phyloP scores from a whole-genome alignment of 495 filamentous ascomycete species.

The Daldinia decipiens region DNA sequence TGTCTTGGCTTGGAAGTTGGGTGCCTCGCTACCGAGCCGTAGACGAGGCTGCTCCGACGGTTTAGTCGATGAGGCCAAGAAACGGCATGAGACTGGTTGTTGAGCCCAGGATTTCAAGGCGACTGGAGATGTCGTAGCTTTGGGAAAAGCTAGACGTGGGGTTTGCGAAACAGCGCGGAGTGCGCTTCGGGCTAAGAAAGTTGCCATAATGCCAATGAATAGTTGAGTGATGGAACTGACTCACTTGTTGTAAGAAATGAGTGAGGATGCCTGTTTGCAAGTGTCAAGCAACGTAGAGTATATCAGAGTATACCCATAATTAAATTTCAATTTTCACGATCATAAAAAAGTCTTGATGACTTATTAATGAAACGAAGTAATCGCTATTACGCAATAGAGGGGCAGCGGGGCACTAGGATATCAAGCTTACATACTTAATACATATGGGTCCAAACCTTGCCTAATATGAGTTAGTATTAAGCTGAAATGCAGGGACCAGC shows the following conservation, averaged over 20 bases:
- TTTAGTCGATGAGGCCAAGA: conserved; percentile 16
- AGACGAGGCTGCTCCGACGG: conserved; percentile 57
- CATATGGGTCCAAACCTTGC: neutral
- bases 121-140: conserved; percentile 8
- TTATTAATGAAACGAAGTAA: neutral
- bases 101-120: neutral
- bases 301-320: conserved; percentile 3
- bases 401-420: neutral
- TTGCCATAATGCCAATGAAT: conserved; percentile 16
- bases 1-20: conserved; percentile 93
- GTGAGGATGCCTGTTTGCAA: neutral
- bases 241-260: neutral
- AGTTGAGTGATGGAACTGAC: neutral
- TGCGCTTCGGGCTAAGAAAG: conserved; percentile 24
- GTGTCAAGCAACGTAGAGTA: neutral
- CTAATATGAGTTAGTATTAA: neutral
- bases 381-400: neutral
- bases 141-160: conserved; percentile 32
- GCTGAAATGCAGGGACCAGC: conserved; percentile 29
- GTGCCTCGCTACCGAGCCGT: conserved; percentile 88
- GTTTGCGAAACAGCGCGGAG: conserved; percentile 14
- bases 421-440: too few species aligned
- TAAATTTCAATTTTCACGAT: neutral
- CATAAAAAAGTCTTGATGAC: neutral
- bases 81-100: conserved; percentile 5